phyloP scores from a whole-genome alignment of 257 asterid species.

The Solanum habrochaites region DNA sequence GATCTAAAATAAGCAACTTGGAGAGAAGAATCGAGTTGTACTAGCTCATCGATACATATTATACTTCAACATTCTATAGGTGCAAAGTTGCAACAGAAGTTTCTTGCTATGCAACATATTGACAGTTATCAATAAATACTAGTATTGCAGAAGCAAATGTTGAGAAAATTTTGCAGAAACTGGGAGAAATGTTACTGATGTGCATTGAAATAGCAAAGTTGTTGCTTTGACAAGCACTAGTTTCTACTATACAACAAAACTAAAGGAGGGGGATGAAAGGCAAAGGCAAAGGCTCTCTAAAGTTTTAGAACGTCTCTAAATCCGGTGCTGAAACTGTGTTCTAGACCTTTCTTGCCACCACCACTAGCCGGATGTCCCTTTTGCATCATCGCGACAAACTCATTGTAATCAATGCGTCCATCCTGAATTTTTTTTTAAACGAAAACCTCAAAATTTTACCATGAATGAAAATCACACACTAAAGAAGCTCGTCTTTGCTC shows the following conservation, averaged over 20 bases:
- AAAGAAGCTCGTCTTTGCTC: background rate
- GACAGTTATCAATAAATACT: background rate
- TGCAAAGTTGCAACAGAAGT: background rate
- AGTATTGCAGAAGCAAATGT: background rate
- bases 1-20: background rate
- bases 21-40: background rate
- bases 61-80: background rate
- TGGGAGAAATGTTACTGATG: background rate
- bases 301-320: slow-evolving; percentile 56
- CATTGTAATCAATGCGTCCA: slow-evolving; percentile 72
- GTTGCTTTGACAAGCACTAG: background rate
- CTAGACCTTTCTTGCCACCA: slow-evolving; percentile 44
- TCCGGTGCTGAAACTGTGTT: slow-evolving; percentile 65
- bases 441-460: background rate
- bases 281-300: slow-evolving; percentile 1
- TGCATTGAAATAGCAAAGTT: background rate
- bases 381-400: slow-evolving; percentile 80
- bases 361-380: slow-evolving; percentile 48
- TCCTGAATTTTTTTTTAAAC: slow-evolving; percentile 29
- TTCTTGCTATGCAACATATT: background rate
- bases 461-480: background rate
- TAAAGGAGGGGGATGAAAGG: background rate
- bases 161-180: background rate
- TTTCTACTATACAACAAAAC: background rate
- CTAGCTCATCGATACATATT: background rate